Base-by-base conservation (phyloP, 2,329 filamentous ascomycete species). In the Rhynchosporium secalis region DNA sequence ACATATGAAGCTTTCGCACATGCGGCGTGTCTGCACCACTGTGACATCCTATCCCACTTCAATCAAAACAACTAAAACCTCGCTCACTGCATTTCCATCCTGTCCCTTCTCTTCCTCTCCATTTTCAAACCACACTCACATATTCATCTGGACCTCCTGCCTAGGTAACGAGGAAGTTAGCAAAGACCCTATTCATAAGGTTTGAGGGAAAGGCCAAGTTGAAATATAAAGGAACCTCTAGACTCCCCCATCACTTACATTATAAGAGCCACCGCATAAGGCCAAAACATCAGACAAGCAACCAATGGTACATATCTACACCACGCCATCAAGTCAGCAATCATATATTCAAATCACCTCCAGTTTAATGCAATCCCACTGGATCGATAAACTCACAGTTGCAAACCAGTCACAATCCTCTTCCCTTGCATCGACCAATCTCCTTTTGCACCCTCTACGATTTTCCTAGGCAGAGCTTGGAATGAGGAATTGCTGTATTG, bases 281-380 rank as follows among this genome's bases (percentile, higher is more conserved):
- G 51, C 51, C 51, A 54, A 29, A 54, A 54, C 36, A 54, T 54
- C n/a, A 54, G 12, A 12, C 33, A 26, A 10, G 51, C 20, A 13
- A 54, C 51, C 38, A 54, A 40, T 20, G 51, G 51, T 29, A 54
- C 36, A 54, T 54, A 54, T 26, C 51, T 54, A 40, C 2, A 54
- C 33, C n/a, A 28, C 38, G 7, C n/a, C 33, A 36, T 36, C 5
- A 41, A 10, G 8, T 48, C 26, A 48, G 20, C 46, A 31, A 12
- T 10, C 6, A 6, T 3, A 15, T 7, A 43, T 3, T 3, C 41
- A 13, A 43, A 43, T n/a, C 20, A n/a, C 41, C 13, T 4, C 15
- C 8, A 43, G n/a, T 43, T 4, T 13, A 46, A 9, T 8, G 9
- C 43, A 7, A 46, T 46, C 1, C 4, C 2, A 9, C 9, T 20